Evolutionary conservation across 2,329 filamentous ascomycete genomes (phyloP).

Genomic region (Beauveria scarabaeidicola): DNA sequence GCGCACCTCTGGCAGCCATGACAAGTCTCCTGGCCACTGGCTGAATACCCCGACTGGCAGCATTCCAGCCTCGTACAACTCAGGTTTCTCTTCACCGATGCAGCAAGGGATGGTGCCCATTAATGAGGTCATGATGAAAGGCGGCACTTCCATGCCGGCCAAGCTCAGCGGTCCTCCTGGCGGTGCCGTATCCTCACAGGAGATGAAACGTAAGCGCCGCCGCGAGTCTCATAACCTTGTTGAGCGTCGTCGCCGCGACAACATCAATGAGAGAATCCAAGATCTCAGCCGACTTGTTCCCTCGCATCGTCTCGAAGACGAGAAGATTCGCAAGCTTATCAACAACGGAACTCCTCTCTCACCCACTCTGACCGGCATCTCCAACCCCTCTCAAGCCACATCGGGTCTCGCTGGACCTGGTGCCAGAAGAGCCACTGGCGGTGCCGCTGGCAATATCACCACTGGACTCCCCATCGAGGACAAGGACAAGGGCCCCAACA

Average conservation of each 20-base stretch:
- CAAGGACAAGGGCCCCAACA: constrained; percentile 98
- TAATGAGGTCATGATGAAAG: constrained; percentile 80
- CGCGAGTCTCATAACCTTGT: constrained; percentile 95
- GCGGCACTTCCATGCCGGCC: constrained; percentile 78
- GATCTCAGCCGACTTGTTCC: constrained; percentile 92
- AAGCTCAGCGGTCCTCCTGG: constrained; percentile 56
- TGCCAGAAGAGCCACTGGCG: constrained; percentile 67
- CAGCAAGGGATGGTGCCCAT: constrained; percentile 65
- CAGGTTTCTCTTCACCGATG: constrained; percentile 78
- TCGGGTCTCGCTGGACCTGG: constrained; percentile 80
- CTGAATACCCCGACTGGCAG: constrained; percentile 73
- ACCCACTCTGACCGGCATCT: constrained; percentile 65
- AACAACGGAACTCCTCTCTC: constrained; percentile 87
- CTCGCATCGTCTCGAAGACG: constrained; percentile 85
- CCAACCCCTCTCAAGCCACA: constrained; percentile 65
- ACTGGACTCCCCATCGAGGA: constrained; percentile 89
- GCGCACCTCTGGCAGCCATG: constrained; percentile 59
- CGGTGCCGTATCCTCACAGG: constrained; percentile 61
- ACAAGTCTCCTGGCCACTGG: constrained; percentile 81
- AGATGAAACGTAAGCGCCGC: constrained; percentile 84
- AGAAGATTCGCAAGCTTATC: constrained; percentile 92
- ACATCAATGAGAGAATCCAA: constrained; percentile 98
- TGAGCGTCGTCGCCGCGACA: constrained; percentile 87
- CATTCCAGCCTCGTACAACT: constrained; percentile 78
- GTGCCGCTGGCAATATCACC: constrained; percentile 71